Evolutionary conservation across 306 rosid species (phyloP).

Genomic region (Rubus parviflorus): DNA sequence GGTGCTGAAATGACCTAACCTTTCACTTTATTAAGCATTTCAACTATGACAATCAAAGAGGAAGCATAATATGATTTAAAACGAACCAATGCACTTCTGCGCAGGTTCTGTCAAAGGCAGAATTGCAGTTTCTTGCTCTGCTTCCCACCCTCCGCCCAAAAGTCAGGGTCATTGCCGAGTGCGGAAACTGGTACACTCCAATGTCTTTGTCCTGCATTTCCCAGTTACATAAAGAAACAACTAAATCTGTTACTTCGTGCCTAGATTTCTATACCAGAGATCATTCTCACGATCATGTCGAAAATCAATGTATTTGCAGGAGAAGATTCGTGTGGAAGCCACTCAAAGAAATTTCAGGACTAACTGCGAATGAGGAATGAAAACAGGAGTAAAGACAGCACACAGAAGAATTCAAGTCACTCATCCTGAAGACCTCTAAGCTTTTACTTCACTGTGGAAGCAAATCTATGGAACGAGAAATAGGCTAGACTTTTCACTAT

Average conservation of each 20-base stretch:
- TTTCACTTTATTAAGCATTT: not conserved
- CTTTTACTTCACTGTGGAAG: slow-evolving; percentile 13
- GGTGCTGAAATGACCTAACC: slow-evolving; percentile 24
- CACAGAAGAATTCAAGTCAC: not conserved
- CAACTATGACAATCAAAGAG: too few species aligned
- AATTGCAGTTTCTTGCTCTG: slow-evolving; percentile 85
- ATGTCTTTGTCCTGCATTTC: not conserved
- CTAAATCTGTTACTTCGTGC: not conserved
- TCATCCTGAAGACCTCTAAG: slow-evolving; percentile 20
- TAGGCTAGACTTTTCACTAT: not conserved
- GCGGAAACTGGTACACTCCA: slow-evolving; percentile 78
- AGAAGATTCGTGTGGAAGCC: slow-evolving; percentile 90
- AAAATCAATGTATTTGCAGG: slow-evolving; percentile 40
- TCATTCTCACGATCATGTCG: not conserved
- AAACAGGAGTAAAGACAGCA: not conserved
- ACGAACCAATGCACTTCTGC: not conserved
- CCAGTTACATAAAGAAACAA: not conserved
- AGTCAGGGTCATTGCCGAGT: slow-evolving; percentile 94
- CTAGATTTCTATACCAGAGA: not conserved
- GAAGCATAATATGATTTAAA: not conserved
- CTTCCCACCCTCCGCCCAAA: slow-evolving; percentile 79
- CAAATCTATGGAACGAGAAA: not conserved
- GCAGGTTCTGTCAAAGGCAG: slow-evolving; percentile 91
- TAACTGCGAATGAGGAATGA: slow-evolving; percentile 39
- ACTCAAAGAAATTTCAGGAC: slow-evolving; percentile 76